Evolutionary conservation across 495 filamentous ascomycete species (phyloP), one percentile per base, ranked within the genome.

Genomic region (Chaetomidium leptoderma): DNA sequence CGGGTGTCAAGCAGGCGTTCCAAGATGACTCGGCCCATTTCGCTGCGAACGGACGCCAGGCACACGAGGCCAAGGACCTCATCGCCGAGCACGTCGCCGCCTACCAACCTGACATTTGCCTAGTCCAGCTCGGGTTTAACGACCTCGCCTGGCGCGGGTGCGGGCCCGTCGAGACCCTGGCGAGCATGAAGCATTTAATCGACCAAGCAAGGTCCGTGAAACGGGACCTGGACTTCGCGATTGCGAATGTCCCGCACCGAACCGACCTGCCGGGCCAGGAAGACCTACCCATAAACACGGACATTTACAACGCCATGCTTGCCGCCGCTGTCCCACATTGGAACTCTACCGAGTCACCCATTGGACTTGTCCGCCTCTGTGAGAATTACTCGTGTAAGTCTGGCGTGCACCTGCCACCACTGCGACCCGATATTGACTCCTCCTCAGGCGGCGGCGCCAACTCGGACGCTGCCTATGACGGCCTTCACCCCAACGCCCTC

Each of bases 71-170:
- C 9, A 76, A 74, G 60, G 58, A 58, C 35, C 64, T 74, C 39
- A 71, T 80, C 53, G 70, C 71, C 51, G 66, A 74, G 55, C 58
- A 75, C 51, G 71, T 78, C 8, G 70, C 71, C 26, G 63, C 57
- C 37, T 72, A 76, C 55, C 68, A 69, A 42, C 58, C 69, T 4
- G 68, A 80, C 57, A 66, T 63, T 19, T 61, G 66, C 9, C 59
- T 74, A 7, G 63, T 73, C 35, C 19, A 67, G 56, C 63, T 74
- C 7, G 72, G 72, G 4, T 74, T 73, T 53, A 74, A 74, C 57
- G 72, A 74, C 45, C 51, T 74, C 16, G 69, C 55, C 16, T 74
- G 70, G 72, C 39, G 60, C 27, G 47, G 58, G 35, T 61, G 60
- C 37, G 60, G 61, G 6, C 61, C 70, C 2, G n/a, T 36, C 2